Evolutionary conservation across 176 grass and related monocot species (phyloP), one percentile per base, ranked within the genome.

Genomic region (Secale cereale): DNA sequence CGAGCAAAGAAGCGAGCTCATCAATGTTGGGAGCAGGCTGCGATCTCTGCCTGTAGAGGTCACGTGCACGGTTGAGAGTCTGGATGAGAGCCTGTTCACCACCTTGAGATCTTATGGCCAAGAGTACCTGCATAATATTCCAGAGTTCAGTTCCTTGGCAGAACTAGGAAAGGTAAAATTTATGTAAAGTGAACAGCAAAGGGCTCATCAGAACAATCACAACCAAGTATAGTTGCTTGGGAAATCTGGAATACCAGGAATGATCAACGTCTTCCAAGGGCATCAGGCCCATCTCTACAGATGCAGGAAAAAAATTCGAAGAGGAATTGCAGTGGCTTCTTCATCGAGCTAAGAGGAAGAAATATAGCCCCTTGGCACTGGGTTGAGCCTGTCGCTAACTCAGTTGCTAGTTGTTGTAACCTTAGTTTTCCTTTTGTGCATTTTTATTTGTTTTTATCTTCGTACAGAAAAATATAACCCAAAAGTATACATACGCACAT

Each of bases 1-100:
- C 97, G 61, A 99, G 93, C 65, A 97, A 87, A n/a, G 97, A 83
- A 11, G 97, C 85, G 3, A 99, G 92, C 6, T 97, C 86, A 61
- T 94, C 93, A 41, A 89, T 65, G 48, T 75, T 80, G 23, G 88
- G 65, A 75, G 36, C 74, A 14, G 82, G 78, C 32, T 94, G 92
- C 2, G 73, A 32, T 78, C 85, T 79, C 28, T 91, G 92, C n/a
- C 72, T 76, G 76, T 99, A 99, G 16, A 96, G 90, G 70, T 96
- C 94, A 59, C 97, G 91, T 0, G 97, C 94, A n/a, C 92, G 86
- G 72, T 91, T 94, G 66, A 99, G 41, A 14, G 92, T 94, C 40
- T 92, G 89, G 12, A 99, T 11, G 25, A 99, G 94, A 46, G 90
- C 97, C 22, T 88, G 90, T 23, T 99, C 90, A 64, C 97, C 97